Conservation (phyloP, 108 stramenopile species). For the Cyclotella distinguenda region DNA sequence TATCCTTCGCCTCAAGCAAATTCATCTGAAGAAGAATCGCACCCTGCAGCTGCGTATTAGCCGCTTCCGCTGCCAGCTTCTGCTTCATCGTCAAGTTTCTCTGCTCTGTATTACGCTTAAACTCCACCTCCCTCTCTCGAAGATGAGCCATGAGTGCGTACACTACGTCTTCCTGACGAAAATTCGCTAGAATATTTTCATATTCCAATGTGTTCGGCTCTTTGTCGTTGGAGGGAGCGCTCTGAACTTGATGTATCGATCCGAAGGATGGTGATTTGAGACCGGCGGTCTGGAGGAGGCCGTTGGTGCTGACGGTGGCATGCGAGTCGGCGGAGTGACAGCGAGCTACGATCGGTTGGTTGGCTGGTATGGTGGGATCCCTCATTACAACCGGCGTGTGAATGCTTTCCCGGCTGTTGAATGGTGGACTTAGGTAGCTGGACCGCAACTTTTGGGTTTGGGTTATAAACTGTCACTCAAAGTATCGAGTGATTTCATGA, state of each 20-base stretch:
- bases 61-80: constrained; percentile 15
- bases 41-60: constrained; percentile 10
- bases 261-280: not conserved
- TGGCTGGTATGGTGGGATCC: too few species aligned
- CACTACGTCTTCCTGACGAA: constrained; percentile 32
- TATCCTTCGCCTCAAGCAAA: constrained; percentile 12
- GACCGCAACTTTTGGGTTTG: too few species aligned
- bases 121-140: constrained; percentile 26
- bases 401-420: too few species aligned
- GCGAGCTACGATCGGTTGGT: too few species aligned
- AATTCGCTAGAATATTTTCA: constrained; percentile 8
- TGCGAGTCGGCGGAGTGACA: not conserved
- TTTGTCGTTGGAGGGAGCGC: not conserved
- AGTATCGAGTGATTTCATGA: too few species aligned
- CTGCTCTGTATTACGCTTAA: constrained; percentile 19
- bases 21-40: constrained; percentile 4
- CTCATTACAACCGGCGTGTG: too few species aligned
- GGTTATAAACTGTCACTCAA: too few species aligned
- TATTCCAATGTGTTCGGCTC: not conserved
- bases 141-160: constrained; percentile 36
- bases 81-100: constrained; percentile 3
- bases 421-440: too few species aligned
- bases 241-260: not conserved
- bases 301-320: constrained; percentile 1
- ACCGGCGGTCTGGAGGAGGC: constrained; percentile 5